Evolutionary conservation across 1,139 yeast genomes (phyloP), one percentile per base, ranked within the genome.

Genomic region (Geotrichum aggregatum): DNA sequence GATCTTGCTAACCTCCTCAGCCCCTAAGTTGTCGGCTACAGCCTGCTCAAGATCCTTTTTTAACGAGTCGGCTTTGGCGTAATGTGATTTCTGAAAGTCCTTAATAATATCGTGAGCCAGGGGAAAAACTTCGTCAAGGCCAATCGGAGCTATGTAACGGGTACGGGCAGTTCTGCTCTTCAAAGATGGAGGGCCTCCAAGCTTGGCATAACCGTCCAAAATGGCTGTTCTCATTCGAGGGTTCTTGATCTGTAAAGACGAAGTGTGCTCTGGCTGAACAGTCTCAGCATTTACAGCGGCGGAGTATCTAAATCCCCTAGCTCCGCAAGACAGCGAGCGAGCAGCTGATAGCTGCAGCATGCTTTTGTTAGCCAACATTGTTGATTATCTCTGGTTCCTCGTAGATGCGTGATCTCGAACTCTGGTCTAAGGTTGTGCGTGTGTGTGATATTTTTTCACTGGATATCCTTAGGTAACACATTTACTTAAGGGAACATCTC

Each of bases 121-220:
- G 52, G 83, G 78, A 68, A 87, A 89, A 1, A 87, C 84, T 46
- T 83, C 86, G 59, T 85, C 82, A 49, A 89, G 75, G 1, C 82
- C 84, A 44, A 68, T 71, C 22, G 95, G 95, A 1, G 91, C 74
- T 54, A 74, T 76, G 70, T 89, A 89, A 58, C 76, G 75, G 38
- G 67, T 56, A 53, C 75, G 72, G 45, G 74, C 78, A 59, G 72
- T 66, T 47, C 72, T 65, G 54, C 75, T 71, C 46, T 70, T 72
- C 44, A 80, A 60, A 19, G 81, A 71, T 3, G 73, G 76, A 11
- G 84, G 84, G 1, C 80, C 80, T 6, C 50, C 48, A 26, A 63
- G 56, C 19, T 59, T 55, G 55, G 69, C 64, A 39, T 65, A 66
- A 7, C 73, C 73, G n/a, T 67, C 59, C 31, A 70, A 56, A 31